A percentile compares a stretch with the other conserved stretches of the same genome.
Conservation (phyloP, 2,329 filamentous ascomycete genomes). For the Scedosporium minutisporum region DNA sequence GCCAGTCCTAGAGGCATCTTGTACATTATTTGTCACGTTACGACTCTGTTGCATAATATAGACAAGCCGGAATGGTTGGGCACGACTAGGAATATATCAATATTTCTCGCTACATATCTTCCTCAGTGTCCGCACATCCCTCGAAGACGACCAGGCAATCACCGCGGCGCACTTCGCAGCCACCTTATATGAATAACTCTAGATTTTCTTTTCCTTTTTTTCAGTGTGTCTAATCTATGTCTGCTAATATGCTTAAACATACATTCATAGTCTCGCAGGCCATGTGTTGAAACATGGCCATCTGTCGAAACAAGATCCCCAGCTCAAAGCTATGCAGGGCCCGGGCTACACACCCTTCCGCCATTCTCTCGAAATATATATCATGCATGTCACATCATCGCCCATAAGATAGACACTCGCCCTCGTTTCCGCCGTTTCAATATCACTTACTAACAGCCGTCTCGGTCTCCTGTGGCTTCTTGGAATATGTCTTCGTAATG, state of each 20-base stretch:
- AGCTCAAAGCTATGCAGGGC: too few species aligned
- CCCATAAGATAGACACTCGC: background rate
- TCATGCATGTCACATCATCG: background rate
- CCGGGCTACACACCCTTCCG: background rate
- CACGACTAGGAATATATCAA: background rate
- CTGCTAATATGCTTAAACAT: too few species aligned
- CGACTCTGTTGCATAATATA: constrained; percentile 13
- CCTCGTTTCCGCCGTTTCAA: background rate
- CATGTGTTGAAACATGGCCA: too few species aligned
- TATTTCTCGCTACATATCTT: background rate
- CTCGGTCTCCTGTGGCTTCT: constrained; percentile 3
- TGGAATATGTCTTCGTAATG: constrained; percentile 1
- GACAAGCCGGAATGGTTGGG: background rate
- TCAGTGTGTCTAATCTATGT: too few species aligned
- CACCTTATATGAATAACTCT: too few species aligned
- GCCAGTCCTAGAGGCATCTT: constrained; percentile 7
- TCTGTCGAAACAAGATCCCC: too few species aligned
- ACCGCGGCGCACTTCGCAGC: too few species aligned
- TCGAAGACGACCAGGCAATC: background rate
- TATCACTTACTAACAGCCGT: background rate
- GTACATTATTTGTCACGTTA: constrained; percentile 14
- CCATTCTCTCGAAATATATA: background rate
- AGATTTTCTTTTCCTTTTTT: too few species aligned
- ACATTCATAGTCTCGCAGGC: too few species aligned
- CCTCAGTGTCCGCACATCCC: background rate